Base-by-base conservation (phyloP, 2,329 filamentous ascomycete species). In the Pezicula carpinea region DNA sequence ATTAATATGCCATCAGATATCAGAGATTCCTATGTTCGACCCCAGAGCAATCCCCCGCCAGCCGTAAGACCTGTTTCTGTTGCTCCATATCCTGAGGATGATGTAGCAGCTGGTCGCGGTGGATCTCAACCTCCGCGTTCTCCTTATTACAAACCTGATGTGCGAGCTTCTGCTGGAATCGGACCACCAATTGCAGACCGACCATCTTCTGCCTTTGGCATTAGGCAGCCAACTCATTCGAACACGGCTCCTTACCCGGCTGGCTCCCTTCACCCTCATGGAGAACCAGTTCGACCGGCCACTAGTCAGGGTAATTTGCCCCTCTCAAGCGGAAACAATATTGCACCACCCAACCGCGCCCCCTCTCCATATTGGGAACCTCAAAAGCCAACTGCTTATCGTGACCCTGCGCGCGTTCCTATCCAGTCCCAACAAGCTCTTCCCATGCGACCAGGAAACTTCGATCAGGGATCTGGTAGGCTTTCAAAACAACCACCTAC, bases 81-180 rank as follows among this genome's bases (percentile, higher is more conserved):
- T 18, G 81, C 82, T 1, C 86, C 86, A 1, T 90, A 90, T 57
- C 86, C 86, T 0, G 75, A 83, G 42, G 84, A 87, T 53, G 82
- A 87, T 54, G 73, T 44, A 76, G 80, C 17, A 70, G 10, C 13
- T 40, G n/a, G 19, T 5, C 38, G 22, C n/a, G 22, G 38, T 29
- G 38, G 19, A 22, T 5, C 19, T 6, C 38, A 40, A 23, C 19
- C 38, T n/a, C 38, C 38, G 5, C 19, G 21, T n/a, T 64, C 67
- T 2, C 64, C 71, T 3, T 68, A 72, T 43, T 72, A 67, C 49
- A 73, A 73, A 51, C 63, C 74, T 3, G 71, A 73, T 33, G 62
- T 76, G 4, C 75, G 76, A 5, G 67, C 75, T 21, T 71, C 73
- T 8, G 71, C 71, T 22, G 54, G 59, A 18, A 57, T 56, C 76